A percentile compares a stretch with the other conserved stretches of the same genome.
These are phyloP conservation scores for Beverwykella pulmonaria DNA, from an alignment of 495 filamentous ascomycete species.

Conservation along the genomic window DNA sequence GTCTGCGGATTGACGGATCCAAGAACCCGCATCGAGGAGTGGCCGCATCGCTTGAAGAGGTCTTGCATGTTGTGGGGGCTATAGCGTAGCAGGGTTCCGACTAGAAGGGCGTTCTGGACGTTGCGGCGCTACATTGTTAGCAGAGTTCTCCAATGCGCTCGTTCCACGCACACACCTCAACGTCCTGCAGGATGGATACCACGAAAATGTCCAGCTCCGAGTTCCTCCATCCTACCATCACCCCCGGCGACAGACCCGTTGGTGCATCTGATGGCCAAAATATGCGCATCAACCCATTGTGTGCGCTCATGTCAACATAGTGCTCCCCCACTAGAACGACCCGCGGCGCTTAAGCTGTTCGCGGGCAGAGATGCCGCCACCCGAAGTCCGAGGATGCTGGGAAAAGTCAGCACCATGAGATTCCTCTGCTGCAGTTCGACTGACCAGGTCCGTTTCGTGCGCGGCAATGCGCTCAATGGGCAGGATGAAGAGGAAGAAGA, in stretches of 20 bases:
- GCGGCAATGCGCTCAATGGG: conserved; percentile 73
- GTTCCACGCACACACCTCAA: conserved; percentile 65
- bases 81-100: conserved; percentile 80
- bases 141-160: conserved; percentile 5
- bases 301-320: conserved; percentile 81
- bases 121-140: conserved; percentile 57
- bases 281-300: conserved; percentile 91
- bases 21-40: conserved; percentile 79
- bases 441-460: conserved; percentile 65
- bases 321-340: conserved; percentile 75
- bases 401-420: conserved; percentile 5
- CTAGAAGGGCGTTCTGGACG: conserved; percentile 84
- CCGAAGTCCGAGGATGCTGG: conserved; percentile 82
- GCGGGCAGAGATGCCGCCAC: conserved; percentile 85
- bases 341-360: conserved; percentile 93
- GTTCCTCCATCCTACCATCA: conserved; percentile 94
- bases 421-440: conserved; percentile 31
- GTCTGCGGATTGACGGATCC: conserved; percentile 70
- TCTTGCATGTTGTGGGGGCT: conserved; percentile 78
- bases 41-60: conserved; percentile 82
- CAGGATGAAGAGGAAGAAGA: conserved; percentile 75
- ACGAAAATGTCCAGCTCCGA: conserved; percentile 89
- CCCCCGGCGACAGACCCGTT: conserved; percentile 66
- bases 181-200: conserved; percentile 82
- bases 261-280: conserved; percentile 94